Percentiles rank a stretch among this genome's conserved stretches.
phyloP scores from a whole-genome alignment of 768 basidiomycete genomes.

The Tricholomella constricta region DNA sequence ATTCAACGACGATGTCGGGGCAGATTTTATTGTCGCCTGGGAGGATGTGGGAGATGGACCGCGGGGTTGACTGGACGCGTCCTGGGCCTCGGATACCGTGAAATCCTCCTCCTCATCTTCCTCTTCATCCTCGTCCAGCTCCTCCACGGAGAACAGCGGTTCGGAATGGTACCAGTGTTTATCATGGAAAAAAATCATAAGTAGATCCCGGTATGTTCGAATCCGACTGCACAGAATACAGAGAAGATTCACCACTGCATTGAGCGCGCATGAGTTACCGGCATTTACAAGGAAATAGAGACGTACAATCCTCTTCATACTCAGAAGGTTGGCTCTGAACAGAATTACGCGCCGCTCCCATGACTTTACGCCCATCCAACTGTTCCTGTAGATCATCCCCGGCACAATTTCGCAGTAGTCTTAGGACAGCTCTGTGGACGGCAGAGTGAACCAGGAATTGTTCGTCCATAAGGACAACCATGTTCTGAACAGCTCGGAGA shows the following conservation, averaged over 20 bases:
- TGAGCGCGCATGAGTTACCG: conserved; percentile 12
- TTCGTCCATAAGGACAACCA: conserved; percentile 90
- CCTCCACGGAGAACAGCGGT: conserved; percentile 73
- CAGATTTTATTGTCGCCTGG: conserved; percentile 56
- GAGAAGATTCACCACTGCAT: conserved; percentile 83
- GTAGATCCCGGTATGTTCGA: conserved; percentile 81
- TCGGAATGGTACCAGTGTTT: conserved; percentile 85
- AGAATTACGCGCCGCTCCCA: conserved; percentile 83
- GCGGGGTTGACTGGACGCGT: conserved; percentile 19
- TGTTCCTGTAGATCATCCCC: conserved; percentile 93
- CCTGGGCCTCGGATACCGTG: conserved; percentile 32
- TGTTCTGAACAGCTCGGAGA: conserved; percentile 82
- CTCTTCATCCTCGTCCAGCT: conserved; percentile 70
- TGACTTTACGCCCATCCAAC: conserved; percentile 73
- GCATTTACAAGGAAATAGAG: neutral
- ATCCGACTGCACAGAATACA: conserved; percentile 94
- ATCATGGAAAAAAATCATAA: conserved; percentile 98
- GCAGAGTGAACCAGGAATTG: conserved; percentile 91
- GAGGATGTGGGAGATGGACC: conserved; percentile 64
- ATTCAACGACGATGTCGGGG: conserved; percentile 38
- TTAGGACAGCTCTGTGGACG: conserved; percentile 84
- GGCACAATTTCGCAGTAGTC: conserved; percentile 82
- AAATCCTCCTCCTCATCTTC: conserved; percentile 55
- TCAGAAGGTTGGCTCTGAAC: conserved; percentile 76
- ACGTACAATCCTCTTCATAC: conserved; percentile 85